phyloP scores from a whole-genome alignment of 2,329 filamentous ascomycete species.

The Tothia fuscella region DNA sequence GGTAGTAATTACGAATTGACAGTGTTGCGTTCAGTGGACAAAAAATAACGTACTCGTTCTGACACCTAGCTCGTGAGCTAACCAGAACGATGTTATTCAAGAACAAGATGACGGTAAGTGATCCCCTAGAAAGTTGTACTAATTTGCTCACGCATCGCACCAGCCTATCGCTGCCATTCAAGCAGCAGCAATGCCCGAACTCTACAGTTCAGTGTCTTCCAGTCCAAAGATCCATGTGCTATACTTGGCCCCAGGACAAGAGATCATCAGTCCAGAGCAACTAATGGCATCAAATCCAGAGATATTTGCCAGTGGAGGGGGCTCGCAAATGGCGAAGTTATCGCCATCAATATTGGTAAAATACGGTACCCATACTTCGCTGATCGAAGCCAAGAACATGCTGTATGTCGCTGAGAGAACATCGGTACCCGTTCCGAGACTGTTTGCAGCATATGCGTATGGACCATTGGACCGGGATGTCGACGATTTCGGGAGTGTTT shows the following conservation, averaged over 20 bases:
- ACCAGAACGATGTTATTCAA: too few relatives aligned
- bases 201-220: conserved; percentile 14
- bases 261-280: conserved; percentile 15
- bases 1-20: too few relatives aligned
- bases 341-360: conserved; percentile 14
- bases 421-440: conserved; percentile 15
- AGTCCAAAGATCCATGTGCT: conserved; percentile 14
- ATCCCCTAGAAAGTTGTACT: too few relatives aligned
- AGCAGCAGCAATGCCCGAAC: conserved; percentile 15
- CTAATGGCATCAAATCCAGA: conserved; percentile 13
- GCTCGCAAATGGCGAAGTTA: conserved; percentile 12
- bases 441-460: not conserved
- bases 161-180: conserved; percentile 13
- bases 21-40: too few relatives aligned
- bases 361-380: conserved; percentile 15
- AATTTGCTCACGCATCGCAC: too few relatives aligned
- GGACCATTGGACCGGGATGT: not conserved
- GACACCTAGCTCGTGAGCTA: too few relatives aligned
- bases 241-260: conserved; percentile 14
- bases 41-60: too few relatives aligned
- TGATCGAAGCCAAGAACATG: conserved; percentile 17
- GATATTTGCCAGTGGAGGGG: conserved; percentile 4
- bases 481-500: conserved; percentile 9
- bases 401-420: conserved; percentile 15
- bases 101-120: too few relatives aligned